Base-by-base conservation (phyloP, 2,329 filamentous ascomycete genomes). In the Fusarium pseudocircinatum region DNA sequence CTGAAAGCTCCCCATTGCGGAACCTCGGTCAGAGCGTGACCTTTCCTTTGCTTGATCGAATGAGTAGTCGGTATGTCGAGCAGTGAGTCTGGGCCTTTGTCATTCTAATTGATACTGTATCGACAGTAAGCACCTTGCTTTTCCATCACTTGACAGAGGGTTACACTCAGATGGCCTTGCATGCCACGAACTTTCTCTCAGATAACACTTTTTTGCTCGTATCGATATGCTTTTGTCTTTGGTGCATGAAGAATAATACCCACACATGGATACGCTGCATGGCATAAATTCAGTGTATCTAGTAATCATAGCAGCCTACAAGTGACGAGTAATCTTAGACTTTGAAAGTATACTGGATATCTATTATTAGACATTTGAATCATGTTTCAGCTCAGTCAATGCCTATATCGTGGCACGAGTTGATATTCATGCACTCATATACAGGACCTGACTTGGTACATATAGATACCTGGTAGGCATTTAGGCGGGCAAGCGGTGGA, bases 61-160 rank as follows among this genome's bases (percentile, higher is more conserved):
- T 58, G 49, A 28, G 50, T 62, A 53, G 30, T 52, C 66, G 50
- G 24, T 11, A 53, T 50, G 30, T 49, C 43, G 52, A 68, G 40
- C 30, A 53, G 67, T 32, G 26, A 53, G 46, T 37, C 43, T 57
- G 20, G 28, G 40, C n/a, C 57, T 30, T 62, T 59, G 49, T 62
- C 60, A 46, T 66, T 39, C 34, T n/a, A 11, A 53, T 43, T 34
- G 26, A 37, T 49, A 46, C 43, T 44, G 36, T 60, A 30, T 20
- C 44, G 34, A 46, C 24, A 43, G 44, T 52, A 20, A 40, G 28
- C 52, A 65, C 42, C n/a, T 26, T 32, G 39, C 37, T 42, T 52
- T 57, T 26, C 62, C 66, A 72, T 74, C 59, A 72, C 70, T 74
- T 72, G 71, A 65, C 52, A 47, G 43, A 43, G 43, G 30, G 46